Evolutionary conservation across 2,329 filamentous ascomycete species (phyloP), one percentile per base, ranked within the genome.

Genomic region (Cercospora brassicicola): DNA sequence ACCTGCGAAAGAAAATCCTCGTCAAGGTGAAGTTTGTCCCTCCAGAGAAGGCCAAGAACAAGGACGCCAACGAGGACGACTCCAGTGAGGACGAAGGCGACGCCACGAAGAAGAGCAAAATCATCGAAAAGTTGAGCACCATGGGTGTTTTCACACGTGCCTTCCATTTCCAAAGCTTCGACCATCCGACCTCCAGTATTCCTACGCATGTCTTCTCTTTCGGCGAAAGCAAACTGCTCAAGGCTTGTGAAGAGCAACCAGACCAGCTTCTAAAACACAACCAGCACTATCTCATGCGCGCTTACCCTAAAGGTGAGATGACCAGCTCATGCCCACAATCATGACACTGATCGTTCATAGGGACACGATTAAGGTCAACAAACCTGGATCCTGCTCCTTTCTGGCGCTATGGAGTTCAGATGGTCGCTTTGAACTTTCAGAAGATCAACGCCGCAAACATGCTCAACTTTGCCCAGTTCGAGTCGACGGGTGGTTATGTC

Each of bases 391-490:
- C 94, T 4, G 87, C 89, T 0, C 85, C 90, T 3, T 95, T 94
- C 79, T 97, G 94, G 94, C 87, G 92, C 33, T 90, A 92, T 71
- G 94, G 94, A 13, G 90, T 96, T 2, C 94, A 97, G 79, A 90
- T 97, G 73, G 73, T 96, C 1, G 94, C 94, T 0, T 83, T 98
- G 69, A 97, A 97, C 81, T 98, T 94, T 92, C 94, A 98, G 79
- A 90, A 89, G 69, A 89, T 91, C 79, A 93, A 97, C 75, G 90
- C 92, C 73, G 93, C 92, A 33, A 96, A 96, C 90, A 97, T 97
- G 94, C 86, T 97, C 13, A 97, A 97, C 76, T 90, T 95, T 76
- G 94, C 88, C 73, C 95, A 96, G 92, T 97, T 97, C 79, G 86
- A 88, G 1, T 91, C 89, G 9, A 90, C 91, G 61, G 83, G 87